Conservation (phyloP, 2,329 filamentous ascomycete genomes). For the Penicillium capsulatum region DNA sequence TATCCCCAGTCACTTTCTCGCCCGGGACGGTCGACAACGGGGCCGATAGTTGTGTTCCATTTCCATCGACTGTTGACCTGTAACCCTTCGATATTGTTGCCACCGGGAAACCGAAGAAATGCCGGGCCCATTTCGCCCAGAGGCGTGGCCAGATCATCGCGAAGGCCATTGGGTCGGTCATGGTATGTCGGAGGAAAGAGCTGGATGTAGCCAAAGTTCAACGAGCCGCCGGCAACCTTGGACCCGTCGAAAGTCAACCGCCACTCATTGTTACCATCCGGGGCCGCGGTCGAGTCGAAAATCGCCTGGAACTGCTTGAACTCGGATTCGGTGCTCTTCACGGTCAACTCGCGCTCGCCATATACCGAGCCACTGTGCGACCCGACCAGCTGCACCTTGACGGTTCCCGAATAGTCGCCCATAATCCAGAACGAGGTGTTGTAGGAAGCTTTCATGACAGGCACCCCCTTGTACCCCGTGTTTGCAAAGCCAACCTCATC, state of each 20-base stretch:
- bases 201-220: slow-evolving; percentile 27
- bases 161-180: slow-evolving; percentile 51
- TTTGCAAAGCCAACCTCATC: slow-evolving; percentile 44
- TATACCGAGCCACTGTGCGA: slow-evolving; percentile 23
- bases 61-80: slow-evolving; percentile 32
- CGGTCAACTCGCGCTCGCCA: slow-evolving; percentile 26
- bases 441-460: slow-evolving; percentile 27
- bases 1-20: slow-evolving; percentile 57
- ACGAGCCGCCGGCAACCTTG: slow-evolving; percentile 14
- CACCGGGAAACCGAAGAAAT: slow-evolving; percentile 63
- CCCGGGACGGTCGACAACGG: slow-evolving; percentile 47
- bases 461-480: slow-evolving; percentile 36
- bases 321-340: slow-evolving; percentile 16
- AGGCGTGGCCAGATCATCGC: slow-evolving; percentile 53
- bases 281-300: slow-evolving; percentile 21
- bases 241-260: slow-evolving; percentile 26
- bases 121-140: slow-evolving; percentile 52
- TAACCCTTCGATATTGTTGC: slow-evolving; percentile 53
- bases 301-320: slow-evolving; percentile 23
- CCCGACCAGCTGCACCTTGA: slow-evolving; percentile 27
- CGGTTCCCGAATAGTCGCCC: slow-evolving; percentile 25
- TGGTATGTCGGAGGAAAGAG: slow-evolving; percentile 28
- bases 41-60: slow-evolving; percentile 44
- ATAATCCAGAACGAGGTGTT: slow-evolving; percentile 32
- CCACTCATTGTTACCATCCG: slow-evolving; percentile 29